Base-by-base conservation (phyloP, 805 yeast species). In the Teunomyces tritomae region DNA sequence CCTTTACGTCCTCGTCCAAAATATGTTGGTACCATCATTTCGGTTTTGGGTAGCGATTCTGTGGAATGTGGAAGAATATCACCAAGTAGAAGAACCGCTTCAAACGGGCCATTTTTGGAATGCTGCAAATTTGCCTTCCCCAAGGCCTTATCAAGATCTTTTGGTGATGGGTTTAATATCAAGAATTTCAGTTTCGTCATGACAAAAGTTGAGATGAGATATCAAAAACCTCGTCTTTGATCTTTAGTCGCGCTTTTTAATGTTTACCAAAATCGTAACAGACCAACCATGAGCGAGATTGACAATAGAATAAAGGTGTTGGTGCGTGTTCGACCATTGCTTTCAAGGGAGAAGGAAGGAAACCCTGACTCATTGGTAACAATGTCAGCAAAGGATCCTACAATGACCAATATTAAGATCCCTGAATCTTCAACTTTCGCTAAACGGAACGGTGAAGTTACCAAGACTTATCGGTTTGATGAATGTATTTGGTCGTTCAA, bases 71-170 rank as follows among this genome's bases (percentile, higher is more conserved):
- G 52, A 14, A 63, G 47, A 0, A 71, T 60, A 52, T 79, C 79
- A 0, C 88, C 87, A 5, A 84, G 54, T 4, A 84, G 57, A 1
- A 85, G 34, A 0, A 78, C 76, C 2, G 77, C 68, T 40, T 77
- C 84, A 56, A 85, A 85, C 0, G 89, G 89, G 0, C 90, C 90
- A 39, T 82, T 82, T 54, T 80, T 84, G 17, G 58, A 49, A 55
- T 83, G 69, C 44, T 84, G 72, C 1, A 68, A 50, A 55, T 80
- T 77, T 3, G 82, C 73, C 44, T 77, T 73, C 35, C 55, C 62
- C 5, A 78, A 54, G 0, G 78, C 68, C 49, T 77, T 78, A 0
- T 73, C 70, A 6, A 84, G 52, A 6, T 64, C 59, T 1, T 65
- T 53, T 1, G 75, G 67, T 14, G 67, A 52, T 3, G 84, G 83